Evolutionary conservation across 371 early-diverging fungal species (phyloP).

Genomic region (Mucor ambiguus): DNA sequence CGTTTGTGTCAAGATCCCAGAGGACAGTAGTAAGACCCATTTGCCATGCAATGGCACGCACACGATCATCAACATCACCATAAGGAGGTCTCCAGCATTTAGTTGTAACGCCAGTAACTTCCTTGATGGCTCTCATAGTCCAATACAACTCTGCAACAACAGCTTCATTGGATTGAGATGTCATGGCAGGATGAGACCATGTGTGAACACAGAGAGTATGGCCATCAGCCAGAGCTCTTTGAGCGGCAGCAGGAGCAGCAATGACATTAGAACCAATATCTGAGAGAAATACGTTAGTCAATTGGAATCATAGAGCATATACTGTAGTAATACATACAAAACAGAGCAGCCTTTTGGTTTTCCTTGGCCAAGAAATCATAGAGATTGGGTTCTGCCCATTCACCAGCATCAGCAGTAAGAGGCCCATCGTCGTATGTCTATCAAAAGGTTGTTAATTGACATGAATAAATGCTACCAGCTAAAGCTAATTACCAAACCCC

Average conservation of each 20-base stretch:
- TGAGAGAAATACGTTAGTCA: background rate
- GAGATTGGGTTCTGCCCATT: constrained; percentile 42
- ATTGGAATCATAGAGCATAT: background rate
- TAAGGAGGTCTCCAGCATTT: constrained; percentile 63
- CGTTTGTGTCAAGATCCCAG: constrained; percentile 43
- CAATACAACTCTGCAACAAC: constrained; percentile 63
- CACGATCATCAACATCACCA: constrained; percentile 58
- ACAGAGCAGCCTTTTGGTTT: constrained; percentile 25
- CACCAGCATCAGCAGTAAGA: constrained; percentile 27
- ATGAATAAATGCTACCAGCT: constrained; percentile 19
- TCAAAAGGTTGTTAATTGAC: background rate
- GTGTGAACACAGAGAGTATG: constrained; percentile 49
- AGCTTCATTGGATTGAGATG: constrained; percentile 53
- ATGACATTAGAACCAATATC: constrained; percentile 38
- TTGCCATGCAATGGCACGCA: constrained; percentile 55
- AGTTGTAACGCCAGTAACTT: constrained; percentile 56
- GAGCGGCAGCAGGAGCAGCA: constrained; percentile 35
- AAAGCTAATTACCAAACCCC: constrained; percentile 40
- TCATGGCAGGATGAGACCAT: constrained; percentile 64
- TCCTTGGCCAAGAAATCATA: constrained; percentile 45
- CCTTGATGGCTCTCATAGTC: constrained; percentile 55
- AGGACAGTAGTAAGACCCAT: constrained; percentile 52
- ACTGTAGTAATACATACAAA: constrained; percentile 14
- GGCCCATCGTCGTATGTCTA: constrained; percentile 45
- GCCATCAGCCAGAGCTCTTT: constrained; percentile 33